Percentiles rank a stretch among this genome's conserved stretches.
phyloP scores from a whole-genome alignment of 1,284 basidiomycete genomes.

The Pascua guehoae region DNA sequence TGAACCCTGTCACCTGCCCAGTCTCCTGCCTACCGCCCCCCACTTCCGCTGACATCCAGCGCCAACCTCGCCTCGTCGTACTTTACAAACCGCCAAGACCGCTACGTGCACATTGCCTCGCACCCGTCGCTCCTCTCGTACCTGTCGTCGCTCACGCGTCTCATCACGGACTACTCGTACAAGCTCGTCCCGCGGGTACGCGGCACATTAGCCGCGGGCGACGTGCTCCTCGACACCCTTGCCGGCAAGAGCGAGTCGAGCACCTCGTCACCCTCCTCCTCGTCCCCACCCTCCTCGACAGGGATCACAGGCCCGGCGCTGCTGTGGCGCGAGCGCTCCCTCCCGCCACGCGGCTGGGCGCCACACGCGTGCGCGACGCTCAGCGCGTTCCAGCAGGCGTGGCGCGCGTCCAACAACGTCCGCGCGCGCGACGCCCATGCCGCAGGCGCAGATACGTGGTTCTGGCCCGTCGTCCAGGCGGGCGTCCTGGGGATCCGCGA shows the following conservation, averaged over 20 bases:
- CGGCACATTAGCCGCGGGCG: conserved; percentile 8
- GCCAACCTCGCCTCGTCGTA: conserved; percentile 95
- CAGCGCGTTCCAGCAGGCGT: conserved; percentile 46
- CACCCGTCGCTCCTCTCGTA: conserved; percentile 72
- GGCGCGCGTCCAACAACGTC: conserved; percentile 38
- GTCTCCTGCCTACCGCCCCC: too few species aligned
- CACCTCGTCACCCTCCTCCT: background rate
- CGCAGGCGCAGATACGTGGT: conserved; percentile 53
- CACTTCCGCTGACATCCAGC: conserved; percentile 50
- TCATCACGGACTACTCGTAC: conserved; percentile 73
- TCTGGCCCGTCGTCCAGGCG: conserved; percentile 79
- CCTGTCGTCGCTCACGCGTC: conserved; percentile 71
- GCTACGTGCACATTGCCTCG: conserved; percentile 73
- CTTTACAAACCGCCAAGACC: conserved; percentile 91
- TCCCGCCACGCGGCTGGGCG: conserved; percentile 37
- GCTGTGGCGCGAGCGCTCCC: conserved; percentile 18
- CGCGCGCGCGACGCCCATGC: conserved; percentile 34
- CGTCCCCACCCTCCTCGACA: too few species aligned
- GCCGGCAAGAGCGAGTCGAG: conserved; percentile 5
- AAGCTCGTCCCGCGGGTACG: conserved; percentile 11
- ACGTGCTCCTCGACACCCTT: conserved; percentile 3
- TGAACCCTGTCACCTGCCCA: too few species aligned
- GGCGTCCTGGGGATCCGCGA: conserved; percentile 77
- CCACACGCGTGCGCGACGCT: conserved; percentile 43
- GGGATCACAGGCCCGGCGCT: conserved; percentile 5